phyloP scores from a whole-genome alignment of 1,139 yeast species.

The Magnusiomyces tetraspermus region DNA sequence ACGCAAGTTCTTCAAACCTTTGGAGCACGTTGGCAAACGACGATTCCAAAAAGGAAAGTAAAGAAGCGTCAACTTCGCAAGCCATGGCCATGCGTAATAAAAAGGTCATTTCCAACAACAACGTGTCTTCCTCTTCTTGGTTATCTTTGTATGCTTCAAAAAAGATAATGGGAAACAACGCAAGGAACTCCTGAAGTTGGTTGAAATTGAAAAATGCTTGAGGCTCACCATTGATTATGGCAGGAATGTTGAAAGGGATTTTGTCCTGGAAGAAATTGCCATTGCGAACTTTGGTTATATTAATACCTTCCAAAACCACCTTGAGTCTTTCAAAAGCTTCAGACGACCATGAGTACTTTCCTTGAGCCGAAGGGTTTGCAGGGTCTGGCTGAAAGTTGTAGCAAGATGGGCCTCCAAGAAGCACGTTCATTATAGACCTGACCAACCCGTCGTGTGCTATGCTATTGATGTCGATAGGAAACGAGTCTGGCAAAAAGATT shows the following conservation, averaged over 20 bases:
- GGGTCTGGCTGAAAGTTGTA: background rate
- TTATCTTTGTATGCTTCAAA: background rate
- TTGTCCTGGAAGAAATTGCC: background rate
- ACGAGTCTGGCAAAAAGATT: slow-evolving; percentile 1
- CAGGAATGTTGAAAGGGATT: background rate
- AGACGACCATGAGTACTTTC: background rate
- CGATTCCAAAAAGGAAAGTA: background rate
- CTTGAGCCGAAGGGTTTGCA: background rate
- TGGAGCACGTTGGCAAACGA: background rate
- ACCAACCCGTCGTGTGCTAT: background rate
- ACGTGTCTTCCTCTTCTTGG: background rate
- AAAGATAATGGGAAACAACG: background rate
- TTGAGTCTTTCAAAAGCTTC: background rate
- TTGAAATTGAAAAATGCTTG: background rate
- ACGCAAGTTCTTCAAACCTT: background rate
- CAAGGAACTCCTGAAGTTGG: background rate
- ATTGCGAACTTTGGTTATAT: background rate
- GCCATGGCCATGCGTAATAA: background rate
- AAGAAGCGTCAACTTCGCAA: background rate
- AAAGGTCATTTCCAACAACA: background rate
- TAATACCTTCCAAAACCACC: background rate
- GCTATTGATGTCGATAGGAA: background rate
- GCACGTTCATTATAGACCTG: background rate
- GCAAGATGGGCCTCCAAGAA: slow-evolving; percentile 1
- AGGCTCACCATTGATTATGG: background rate